These are phyloP conservation scores for Colletotrichum spaethianum DNA, from an alignment of 2,329 filamentous ascomycete genomes.

Conservation along the genomic window DNA sequence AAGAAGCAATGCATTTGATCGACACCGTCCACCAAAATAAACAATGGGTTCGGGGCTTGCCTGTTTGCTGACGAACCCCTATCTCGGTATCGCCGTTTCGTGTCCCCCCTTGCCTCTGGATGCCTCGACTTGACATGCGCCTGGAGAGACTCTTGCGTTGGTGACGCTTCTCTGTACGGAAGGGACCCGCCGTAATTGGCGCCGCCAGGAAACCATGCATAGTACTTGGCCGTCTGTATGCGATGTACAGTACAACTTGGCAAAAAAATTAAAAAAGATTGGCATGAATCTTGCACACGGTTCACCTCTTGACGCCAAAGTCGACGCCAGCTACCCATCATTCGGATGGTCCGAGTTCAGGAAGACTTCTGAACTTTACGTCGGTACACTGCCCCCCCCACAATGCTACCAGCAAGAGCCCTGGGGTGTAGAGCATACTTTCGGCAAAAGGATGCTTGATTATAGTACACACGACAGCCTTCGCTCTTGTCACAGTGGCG, in stretches of 20 bases:
- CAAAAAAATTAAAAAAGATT: too few species aligned
- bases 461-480: background rate
- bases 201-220: background rate
- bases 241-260: too few species aligned
- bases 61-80: conserved; percentile 21
- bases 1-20: conserved; percentile 11
- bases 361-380: background rate
- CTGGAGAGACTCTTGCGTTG: background rate
- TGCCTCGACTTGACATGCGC: background rate
- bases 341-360: conserved; percentile 9
- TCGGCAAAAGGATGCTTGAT: conserved; percentile 16
- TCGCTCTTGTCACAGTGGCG: conserved; percentile 26
- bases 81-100: conserved; percentile 22
- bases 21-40: conserved; percentile 15
- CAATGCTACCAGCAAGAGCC: conserved; percentile 29
- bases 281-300: conserved; percentile 1
- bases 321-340: conserved; percentile 1
- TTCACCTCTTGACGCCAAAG: conserved; percentile 10
- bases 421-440: conserved; percentile 5
- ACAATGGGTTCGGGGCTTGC: conserved; percentile 18
- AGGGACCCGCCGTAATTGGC: background rate
- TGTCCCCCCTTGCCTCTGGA: background rate
- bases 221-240: background rate
- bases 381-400: conserved; percentile 23
- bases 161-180: background rate